A percentile compares a stretch with the other conserved stretches of the same genome.
Conservation (phyloP, 73 alveolate species). For the Uronychia setigera region DNA sequence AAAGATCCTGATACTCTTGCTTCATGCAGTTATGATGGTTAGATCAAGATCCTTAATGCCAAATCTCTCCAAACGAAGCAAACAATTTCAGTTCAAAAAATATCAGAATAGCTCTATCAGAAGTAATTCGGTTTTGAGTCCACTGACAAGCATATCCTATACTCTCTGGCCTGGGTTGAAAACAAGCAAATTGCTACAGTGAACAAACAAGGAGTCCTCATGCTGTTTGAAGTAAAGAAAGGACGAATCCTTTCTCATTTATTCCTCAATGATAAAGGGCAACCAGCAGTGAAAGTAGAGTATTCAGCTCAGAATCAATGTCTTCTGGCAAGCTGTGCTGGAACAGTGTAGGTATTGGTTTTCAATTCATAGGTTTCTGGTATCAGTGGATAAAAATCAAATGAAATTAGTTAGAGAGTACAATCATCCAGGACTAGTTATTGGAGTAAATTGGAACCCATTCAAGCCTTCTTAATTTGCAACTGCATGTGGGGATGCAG, state of each 20-base stretch:
- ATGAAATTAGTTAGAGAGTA: constrained; percentile 35
- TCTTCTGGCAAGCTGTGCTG: constrained; percentile 36
- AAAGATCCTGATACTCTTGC: constrained; percentile 71
- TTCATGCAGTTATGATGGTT: constrained; percentile 80
- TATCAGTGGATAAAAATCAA: constrained; percentile 36
- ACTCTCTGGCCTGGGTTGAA: constrained; percentile 21
- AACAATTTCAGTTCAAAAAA: neutral
- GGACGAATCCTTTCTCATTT: neutral
- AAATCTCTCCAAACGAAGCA: neutral
- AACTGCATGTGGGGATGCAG: constrained; percentile 70
- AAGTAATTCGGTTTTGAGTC: neutral
- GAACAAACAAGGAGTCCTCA: neutral
- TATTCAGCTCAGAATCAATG: too few relatives aligned
- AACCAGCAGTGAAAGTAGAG: neutral
- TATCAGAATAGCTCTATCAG: neutral
- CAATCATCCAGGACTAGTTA: constrained; percentile 49
- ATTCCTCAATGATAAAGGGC: neutral
- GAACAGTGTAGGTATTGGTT: neutral
- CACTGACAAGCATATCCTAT: constrained; percentile 24
- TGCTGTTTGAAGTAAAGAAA: neutral
- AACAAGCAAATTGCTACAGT: neutral
- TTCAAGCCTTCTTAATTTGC: constrained; percentile 40
- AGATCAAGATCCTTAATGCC: neutral
- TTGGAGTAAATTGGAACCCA: constrained; percentile 76
- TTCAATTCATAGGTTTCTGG: constrained; percentile 71